phyloP scores from a whole-genome alignment of 2,329 filamentous ascomycete genomes.

The Xylariaceae sp. region DNA sequence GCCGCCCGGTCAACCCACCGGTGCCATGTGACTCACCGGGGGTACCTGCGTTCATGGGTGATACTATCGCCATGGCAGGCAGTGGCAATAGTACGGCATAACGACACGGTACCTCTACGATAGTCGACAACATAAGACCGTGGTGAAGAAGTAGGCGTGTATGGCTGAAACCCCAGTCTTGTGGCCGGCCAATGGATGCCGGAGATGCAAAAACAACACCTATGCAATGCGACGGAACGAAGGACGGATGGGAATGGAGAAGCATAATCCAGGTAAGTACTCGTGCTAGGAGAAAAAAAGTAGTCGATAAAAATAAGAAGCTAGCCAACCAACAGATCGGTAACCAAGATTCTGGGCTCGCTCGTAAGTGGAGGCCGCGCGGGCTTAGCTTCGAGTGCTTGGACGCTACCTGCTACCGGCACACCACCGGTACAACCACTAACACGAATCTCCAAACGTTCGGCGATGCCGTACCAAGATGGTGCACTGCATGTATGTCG shows the following conservation, averaged over 20 bases:
- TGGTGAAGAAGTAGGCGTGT: background rate
- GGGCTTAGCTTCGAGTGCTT: constrained; percentile 5
- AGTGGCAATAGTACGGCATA: background rate
- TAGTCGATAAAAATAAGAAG: background rate
- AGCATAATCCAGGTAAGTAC: background rate
- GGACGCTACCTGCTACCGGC: background rate
- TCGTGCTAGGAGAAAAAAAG: background rate
- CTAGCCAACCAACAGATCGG: background rate
- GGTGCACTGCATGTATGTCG: background rate
- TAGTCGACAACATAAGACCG: background rate
- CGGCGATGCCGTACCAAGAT: constrained; percentile 18
- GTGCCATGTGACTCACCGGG: constrained; percentile 9
- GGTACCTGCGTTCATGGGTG: background rate
- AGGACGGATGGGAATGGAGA: background rate
- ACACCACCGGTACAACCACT: background rate
- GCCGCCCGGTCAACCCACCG: constrained; percentile 5
- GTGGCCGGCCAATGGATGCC: background rate
- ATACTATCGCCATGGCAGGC: background rate
- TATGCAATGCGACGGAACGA: background rate
- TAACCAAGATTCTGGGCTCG: constrained; percentile 12
- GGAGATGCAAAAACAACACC: background rate
- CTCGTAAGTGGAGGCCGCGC: background rate
- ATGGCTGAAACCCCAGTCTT: constrained; percentile 9
- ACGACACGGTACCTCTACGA: background rate
- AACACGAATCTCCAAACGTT: constrained; percentile 1